A percentile compares a stretch with the other conserved stretches of the same genome.
These are phyloP conservation scores for Trichoderma sp. DNA, from an alignment of 2,329 filamentous ascomycete genomes.

Conservation along the genomic window DNA sequence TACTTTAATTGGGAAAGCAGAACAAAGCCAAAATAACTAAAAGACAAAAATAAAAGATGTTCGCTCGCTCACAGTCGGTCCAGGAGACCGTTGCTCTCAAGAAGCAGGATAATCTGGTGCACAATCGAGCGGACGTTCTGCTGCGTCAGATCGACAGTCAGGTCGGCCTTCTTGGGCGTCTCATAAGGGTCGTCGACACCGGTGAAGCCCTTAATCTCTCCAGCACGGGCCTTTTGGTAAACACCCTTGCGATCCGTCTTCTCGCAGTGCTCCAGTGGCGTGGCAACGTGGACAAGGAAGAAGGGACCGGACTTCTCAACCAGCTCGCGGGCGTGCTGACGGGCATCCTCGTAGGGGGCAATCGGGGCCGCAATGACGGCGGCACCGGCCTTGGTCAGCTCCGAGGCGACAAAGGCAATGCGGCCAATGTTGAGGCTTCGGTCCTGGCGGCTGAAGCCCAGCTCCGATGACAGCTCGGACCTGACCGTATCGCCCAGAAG, in stretches of 20 bases:
- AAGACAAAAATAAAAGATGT: neutral
- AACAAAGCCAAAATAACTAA: neutral
- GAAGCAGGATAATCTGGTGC: constrained; percentile 90
- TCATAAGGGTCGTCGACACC: constrained; percentile 98
- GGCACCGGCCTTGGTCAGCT: constrained; percentile 88
- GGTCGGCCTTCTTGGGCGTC: constrained; percentile 72
- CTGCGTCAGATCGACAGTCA: constrained; percentile 81
- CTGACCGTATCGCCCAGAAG: constrained; percentile 95
- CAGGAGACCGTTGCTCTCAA: constrained; percentile 85
- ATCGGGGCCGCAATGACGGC: constrained; percentile 97
- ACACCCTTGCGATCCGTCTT: constrained; percentile 92
- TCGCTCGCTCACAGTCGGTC: constrained; percentile 56
- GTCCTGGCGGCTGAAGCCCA: constrained; percentile 91
- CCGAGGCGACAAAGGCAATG: constrained; percentile 92
- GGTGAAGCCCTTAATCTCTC: constrained; percentile 97
- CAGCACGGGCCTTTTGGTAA: constrained; percentile 77
- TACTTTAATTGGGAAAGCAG: neutral
- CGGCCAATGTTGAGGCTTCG: constrained; percentile 92
- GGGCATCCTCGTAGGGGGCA: constrained; percentile 80
- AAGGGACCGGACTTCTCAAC: constrained; percentile 88
- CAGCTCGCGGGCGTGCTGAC: constrained; percentile 75
- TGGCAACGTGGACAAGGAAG: constrained; percentile 93
- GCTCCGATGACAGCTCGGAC: constrained; percentile 85
- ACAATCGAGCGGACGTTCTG: constrained; percentile 89
- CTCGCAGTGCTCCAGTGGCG: constrained; percentile 87